Evolutionary conservation across 306 rosid species (phyloP).

Genomic region (Datisca glomerata): DNA sequence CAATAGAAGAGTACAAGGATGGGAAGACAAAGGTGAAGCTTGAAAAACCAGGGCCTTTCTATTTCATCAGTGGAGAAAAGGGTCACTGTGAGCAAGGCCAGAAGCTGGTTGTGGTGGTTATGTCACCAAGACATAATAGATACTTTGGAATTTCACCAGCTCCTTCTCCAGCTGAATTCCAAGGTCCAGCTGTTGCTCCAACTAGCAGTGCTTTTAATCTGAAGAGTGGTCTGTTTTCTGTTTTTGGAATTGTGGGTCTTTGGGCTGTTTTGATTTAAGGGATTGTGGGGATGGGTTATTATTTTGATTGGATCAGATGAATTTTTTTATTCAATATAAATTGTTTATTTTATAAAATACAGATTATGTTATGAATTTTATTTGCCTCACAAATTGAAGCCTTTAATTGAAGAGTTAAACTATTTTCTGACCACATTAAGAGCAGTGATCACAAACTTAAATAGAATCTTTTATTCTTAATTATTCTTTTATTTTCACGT

Average conservation of each 20-base stretch:
- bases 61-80: not conserved
- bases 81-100: slow-evolving; percentile 41
- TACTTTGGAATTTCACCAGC: slow-evolving; percentile 38
- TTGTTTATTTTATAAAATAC: no score
- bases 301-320: no score
- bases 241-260: slow-evolving; percentile 30
- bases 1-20: slow-evolving; percentile 38
- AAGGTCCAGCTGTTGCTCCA: slow-evolving; percentile 70
- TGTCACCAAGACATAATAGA: slow-evolving; percentile 41
- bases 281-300: no score
- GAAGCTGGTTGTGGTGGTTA: slow-evolving; percentile 58
- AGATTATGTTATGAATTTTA: no score
- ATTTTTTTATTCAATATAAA: no score
- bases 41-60: slow-evolving; percentile 41
- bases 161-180: slow-evolving; percentile 47
- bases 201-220: slow-evolving; percentile 43
- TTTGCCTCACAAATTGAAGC: no score
- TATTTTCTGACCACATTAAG: no score
- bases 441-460: no score
- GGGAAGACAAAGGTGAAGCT: slow-evolving; percentile 63
- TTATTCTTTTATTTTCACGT: no score
- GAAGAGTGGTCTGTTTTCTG: slow-evolving; percentile 20
- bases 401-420: no score
- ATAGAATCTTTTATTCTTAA: no score
- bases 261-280: no score